Percentiles rank a stretch among this genome's conserved stretches.
Evolutionary conservation across 164 flowering plant genomes (phyloP).

Genomic region (Piper betle): DNA sequence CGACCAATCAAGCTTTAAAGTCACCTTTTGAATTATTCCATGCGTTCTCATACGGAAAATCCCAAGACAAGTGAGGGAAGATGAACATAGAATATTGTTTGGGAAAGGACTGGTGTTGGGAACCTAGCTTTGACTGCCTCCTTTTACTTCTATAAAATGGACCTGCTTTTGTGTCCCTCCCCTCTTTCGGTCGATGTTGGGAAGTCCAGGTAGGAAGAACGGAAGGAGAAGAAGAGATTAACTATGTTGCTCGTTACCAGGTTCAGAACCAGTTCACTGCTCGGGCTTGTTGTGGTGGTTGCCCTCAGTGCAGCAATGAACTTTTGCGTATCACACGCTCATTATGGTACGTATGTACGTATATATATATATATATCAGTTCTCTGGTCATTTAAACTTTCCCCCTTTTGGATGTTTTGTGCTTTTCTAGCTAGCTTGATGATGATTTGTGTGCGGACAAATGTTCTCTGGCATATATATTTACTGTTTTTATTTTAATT

Average conservation of each 20-base stretch:
- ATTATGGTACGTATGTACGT: neutral
- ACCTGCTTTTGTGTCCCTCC: slow-evolving; percentile 7
- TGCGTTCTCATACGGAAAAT: slow-evolving; percentile 4
- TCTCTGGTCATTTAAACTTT: too few relatives aligned
- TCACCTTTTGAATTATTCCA: slow-evolving; percentile 13
- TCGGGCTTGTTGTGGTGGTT: slow-evolving; percentile 25
- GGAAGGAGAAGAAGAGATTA: slow-evolving; percentile 7
- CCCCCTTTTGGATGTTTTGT: too few relatives aligned
- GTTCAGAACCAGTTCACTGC: slow-evolving; percentile 12
- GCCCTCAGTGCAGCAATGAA: slow-evolving; percentile 6
- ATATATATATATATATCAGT: too few relatives aligned
- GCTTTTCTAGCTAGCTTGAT: too few relatives aligned
- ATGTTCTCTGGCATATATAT: too few relatives aligned
- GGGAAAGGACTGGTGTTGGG: slow-evolving; percentile 11
- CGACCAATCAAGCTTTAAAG: slow-evolving; percentile 17
- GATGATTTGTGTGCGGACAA: too few relatives aligned
- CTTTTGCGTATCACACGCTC: slow-evolving; percentile 3
- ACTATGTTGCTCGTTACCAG: slow-evolving; percentile 16
- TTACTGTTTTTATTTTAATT: neutral
- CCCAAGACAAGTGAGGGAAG: slow-evolving; percentile 2
- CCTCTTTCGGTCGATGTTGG: slow-evolving; percentile 13
- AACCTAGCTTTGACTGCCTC: slow-evolving; percentile 34
- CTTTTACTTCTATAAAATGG: slow-evolving; percentile 21
- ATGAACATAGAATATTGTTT: neutral
- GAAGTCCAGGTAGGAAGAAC: neutral